Evolutionary conservation across 768 basidiomycete species (phyloP).

Genomic region (Tylopilus sp.): DNA sequence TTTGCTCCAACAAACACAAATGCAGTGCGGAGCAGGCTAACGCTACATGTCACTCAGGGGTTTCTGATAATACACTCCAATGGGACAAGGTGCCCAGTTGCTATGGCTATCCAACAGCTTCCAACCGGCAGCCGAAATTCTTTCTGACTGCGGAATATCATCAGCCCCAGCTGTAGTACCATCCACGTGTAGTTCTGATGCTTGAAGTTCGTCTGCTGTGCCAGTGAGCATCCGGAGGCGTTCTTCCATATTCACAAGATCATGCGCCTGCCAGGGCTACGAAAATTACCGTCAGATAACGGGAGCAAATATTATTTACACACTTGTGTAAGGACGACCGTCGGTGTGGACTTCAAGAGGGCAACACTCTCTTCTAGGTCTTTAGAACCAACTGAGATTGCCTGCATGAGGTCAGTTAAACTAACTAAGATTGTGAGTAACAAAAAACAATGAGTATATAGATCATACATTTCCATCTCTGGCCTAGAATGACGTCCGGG

Average conservation of each 20-base stretch:
- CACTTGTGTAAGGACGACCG: constrained; percentile 15
- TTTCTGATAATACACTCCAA: constrained; percentile 49
- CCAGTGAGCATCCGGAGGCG: constrained; percentile 44
- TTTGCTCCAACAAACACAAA: background rate
- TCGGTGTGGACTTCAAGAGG: constrained; percentile 13
- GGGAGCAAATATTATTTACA: background rate
- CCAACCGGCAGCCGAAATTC: constrained; percentile 46
- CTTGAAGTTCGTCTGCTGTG: constrained; percentile 19
- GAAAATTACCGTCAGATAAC: background rate
- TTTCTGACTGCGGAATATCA: background rate
- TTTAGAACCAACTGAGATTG: constrained; percentile 17
- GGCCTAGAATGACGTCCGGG: constrained; percentile 29
- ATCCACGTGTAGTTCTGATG: background rate
- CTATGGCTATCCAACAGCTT: constrained; percentile 38
- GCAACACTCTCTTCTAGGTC: constrained; percentile 17
- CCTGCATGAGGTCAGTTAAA: constrained; percentile 19
- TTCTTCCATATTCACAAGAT: constrained; percentile 54
- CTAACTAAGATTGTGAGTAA: constrained; percentile 16
- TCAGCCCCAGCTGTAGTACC: background rate
- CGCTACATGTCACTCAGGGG: constrained; percentile 4
- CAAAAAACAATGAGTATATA: background rate
- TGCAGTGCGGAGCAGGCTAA: no score
- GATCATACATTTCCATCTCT: constrained; percentile 35
- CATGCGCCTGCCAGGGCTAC: constrained; percentile 49
- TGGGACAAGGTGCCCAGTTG: constrained; percentile 64